Evolutionary conservation across 2,329 filamentous ascomycete genomes (phyloP), one percentile per base, ranked within the genome.

Genomic region (Hypomyces rosellus): DNA sequence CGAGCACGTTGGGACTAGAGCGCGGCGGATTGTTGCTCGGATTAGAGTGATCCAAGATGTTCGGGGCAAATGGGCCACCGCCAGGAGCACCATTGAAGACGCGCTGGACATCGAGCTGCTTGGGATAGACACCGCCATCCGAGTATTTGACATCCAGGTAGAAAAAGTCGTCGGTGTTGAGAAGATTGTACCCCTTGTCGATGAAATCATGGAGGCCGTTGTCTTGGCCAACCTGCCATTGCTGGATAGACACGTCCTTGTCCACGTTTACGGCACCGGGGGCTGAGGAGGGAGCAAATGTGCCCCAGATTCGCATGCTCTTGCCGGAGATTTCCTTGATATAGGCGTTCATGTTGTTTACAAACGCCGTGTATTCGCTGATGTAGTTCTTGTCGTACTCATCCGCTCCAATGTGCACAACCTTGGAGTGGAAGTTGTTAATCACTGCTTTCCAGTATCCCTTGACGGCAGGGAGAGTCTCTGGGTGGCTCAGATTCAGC

Each of bases 381-480:
- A 71, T 74, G 3, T 74, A 59, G 0, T 63, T 61, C 12, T 69
- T 53, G 50, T 72, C 58, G 51, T 80, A 80, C 57, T 81, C 77
- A 51, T 81, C 77, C 2, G 76, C 77, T 1, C 77, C 77, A 11
- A 81, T 73, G 52, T 78, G 74, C 1, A 80, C 74, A 18, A 75
- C 72, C 55, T 78, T 80, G 4, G 66, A 73, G 30, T 78, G 68
- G 46, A 80, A 79, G 76, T 76, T 80, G 1, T 75, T 75, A 9
- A 80, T 59, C 43, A 79, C 78, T 11, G 74, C 72, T 11, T 64
- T 60, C 75, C 77, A 81, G 48, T 80, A 76, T 0, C 65, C 62
- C 56, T 80, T 67, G 52, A 80, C 67, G 0, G 71, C 69, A 0
- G 76, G 73, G n/a, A 78, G 69, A 0, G 75, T 76, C 5, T 77